phyloP scores from a whole-genome alignment of 179 eudicot genomes.

The Camellia oleifera region DNA sequence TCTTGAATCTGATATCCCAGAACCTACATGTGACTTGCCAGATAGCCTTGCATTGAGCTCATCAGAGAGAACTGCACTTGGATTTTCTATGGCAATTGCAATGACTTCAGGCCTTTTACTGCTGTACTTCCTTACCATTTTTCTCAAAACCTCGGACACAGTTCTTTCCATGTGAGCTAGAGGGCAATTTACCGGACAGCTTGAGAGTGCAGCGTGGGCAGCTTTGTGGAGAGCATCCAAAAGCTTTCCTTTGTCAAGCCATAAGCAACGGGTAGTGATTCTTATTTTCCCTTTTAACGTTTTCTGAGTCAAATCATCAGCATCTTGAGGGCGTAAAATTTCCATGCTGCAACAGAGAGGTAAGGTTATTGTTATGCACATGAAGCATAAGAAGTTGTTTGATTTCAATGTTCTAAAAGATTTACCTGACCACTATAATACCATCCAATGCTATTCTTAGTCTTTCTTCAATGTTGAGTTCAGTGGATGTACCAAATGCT shows the following conservation, averaged over 20 bases:
- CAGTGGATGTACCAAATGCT: slow-evolving; percentile 93
- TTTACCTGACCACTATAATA: slow-evolving; percentile 82
- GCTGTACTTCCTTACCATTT: slow-evolving; percentile 92
- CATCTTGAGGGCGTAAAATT: slow-evolving; percentile 68
- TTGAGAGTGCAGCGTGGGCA: slow-evolving; percentile 84
- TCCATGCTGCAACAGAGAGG: slow-evolving; percentile 71
- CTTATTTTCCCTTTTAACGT: slow-evolving; percentile 81
- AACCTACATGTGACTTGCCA: slow-evolving; percentile 23
- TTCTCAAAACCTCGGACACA: slow-evolving; percentile 80
- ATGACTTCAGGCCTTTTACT: slow-evolving; percentile 94
- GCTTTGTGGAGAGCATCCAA: slow-evolving; percentile 95
- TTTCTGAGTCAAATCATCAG: slow-evolving; percentile 38
- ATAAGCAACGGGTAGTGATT: slow-evolving; percentile 94
- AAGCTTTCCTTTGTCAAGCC: slow-evolving; percentile 98
- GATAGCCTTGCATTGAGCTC: slow-evolving; percentile 17
- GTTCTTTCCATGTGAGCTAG: slow-evolving; percentile 89
- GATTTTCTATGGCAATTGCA: slow-evolving; percentile 81
- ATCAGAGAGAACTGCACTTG: slow-evolving; percentile 68
- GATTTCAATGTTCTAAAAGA: background rate
- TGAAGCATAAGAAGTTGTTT: background rate
- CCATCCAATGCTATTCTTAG: slow-evolving; percentile 89
- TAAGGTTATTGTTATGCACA: background rate
- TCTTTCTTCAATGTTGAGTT: slow-evolving; percentile 91
- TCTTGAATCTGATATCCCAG: slow-evolving; percentile 42
- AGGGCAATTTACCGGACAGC: slow-evolving; percentile 87